Base-by-base conservation (phyloP, 2,329 filamentous ascomycete genomes). In the Fusarium chuoi region DNA sequence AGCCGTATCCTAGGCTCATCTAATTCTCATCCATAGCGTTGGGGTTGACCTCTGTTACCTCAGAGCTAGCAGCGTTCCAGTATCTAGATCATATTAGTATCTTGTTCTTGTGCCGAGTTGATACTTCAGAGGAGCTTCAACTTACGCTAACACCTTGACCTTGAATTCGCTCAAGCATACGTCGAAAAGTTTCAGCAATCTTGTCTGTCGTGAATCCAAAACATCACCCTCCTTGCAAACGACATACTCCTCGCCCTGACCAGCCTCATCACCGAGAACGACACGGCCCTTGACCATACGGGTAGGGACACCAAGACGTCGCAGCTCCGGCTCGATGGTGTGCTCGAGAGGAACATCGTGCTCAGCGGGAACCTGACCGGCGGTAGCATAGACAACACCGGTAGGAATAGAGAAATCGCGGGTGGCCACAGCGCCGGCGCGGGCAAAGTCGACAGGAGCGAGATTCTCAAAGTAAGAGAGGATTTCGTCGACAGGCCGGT, bases 131-230 rank as follows among this genome's bases (percentile, higher is more conserved):
- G 24, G 13, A 17, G 39, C 41, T 26, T 12, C 71, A 45, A 87
- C 88, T 82, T 88, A 92, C 80, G 95, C 95, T 82, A 93, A 85
- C 75, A 97, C 85, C 79, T 91, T 88, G 66, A 99, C 91, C 82
- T 88, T 92, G 86, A 99, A 99, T 85, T 98, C 95, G 66, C 94
- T 94, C 84, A 96, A 90, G 72, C 93, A 94, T 65, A 98, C 90
- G 60, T 94, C 93, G 84, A 99, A 98, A 79, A 98, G 88, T 89
- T 98, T 98, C 83, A 99, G 84, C 80, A 99, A 85, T 74, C 95
- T 92, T 65, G 96, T 98, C 88, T 99, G 96, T 78, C 96, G 89
- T 76, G 93, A 95, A 83, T 98, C 95, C 76, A 99, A 85, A 49
- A 91, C 88, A 80, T 98, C 90, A 17, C 96, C 96, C 83, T 95